Conservation (phyloP, 2,329 filamentous ascomycete genomes). For the Fusarium coicis region DNA sequence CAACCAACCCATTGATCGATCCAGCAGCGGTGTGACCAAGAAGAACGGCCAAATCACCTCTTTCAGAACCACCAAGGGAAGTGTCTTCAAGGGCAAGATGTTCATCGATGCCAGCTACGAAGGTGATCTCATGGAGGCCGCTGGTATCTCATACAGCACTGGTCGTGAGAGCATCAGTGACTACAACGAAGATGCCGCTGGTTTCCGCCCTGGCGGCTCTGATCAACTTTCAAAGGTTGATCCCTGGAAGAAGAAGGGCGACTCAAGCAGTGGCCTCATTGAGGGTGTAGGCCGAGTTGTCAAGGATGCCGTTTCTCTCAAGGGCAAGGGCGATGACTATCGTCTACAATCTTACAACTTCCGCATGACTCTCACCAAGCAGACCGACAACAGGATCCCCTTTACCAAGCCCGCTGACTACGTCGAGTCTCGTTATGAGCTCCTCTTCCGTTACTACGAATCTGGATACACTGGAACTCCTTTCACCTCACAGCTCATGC, state of each 20-base stretch:
- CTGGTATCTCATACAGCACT: constrained; percentile 26
- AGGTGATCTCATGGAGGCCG: constrained; percentile 37
- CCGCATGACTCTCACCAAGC: constrained; percentile 24
- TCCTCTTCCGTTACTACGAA: constrained; percentile 33
- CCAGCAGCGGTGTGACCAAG: constrained; percentile 18
- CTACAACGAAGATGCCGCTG: constrained; percentile 25
- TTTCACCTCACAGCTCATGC: constrained; percentile 34
- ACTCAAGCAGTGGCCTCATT: constrained; percentile 20
- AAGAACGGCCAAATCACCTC: constrained; percentile 24
- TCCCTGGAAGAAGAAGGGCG: constrained; percentile 24
- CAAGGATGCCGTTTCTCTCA: not conserved
- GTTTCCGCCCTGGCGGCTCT: constrained; percentile 6
- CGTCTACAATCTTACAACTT: constrained; percentile 39
- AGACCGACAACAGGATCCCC: constrained; percentile 6
- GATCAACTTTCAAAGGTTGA: constrained; percentile 19
- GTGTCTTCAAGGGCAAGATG: constrained; percentile 30
- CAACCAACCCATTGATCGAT: constrained; percentile 26
- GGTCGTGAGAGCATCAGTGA: constrained; percentile 27
- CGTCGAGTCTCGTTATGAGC: constrained; percentile 26
- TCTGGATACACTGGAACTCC: constrained; percentile 26
- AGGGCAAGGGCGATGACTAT: constrained; percentile 12
- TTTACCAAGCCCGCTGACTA: constrained; percentile 34
- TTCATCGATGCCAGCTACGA: constrained; percentile 38
- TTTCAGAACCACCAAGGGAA: constrained; percentile 23
- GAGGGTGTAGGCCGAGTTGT: constrained; percentile 23